These are phyloP conservation scores for Silene noctiflora DNA, from an alignment of 179 eudicot species.

Conservation along the genomic window DNA sequence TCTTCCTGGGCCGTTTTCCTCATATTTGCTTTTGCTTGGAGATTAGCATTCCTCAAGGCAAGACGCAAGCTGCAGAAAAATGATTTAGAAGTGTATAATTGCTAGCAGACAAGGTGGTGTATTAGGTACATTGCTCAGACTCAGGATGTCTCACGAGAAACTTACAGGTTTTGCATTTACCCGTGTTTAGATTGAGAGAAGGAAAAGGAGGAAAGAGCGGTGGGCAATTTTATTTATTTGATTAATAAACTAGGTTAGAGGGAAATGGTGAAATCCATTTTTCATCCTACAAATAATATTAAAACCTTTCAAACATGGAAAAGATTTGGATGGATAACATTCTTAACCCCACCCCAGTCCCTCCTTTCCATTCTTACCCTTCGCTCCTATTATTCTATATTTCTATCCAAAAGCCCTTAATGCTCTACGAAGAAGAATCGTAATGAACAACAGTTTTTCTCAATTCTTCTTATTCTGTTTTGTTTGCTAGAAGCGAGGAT, in stretches of 20 bases:
- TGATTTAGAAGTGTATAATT: neutral
- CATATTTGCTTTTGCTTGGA: slow-evolving; percentile 82
- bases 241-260: neutral
- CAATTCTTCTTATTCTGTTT: neutral
- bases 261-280: neutral
- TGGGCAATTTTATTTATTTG: neutral
- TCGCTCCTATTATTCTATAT: neutral
- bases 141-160: neutral
- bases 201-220: neutral
- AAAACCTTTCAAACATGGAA: too few species aligned
- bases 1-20: slow-evolving; percentile 72
- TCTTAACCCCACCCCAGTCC: neutral
- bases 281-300: neutral
- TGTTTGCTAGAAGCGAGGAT: neutral
- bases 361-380: neutral
- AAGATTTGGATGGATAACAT: too few species aligned
- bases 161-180: neutral
- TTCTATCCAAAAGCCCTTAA: neutral
- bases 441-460: neutral
- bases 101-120: neutral
- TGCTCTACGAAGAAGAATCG: neutral
- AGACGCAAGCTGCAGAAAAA: slow-evolving; percentile 50
- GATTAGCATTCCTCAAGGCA: slow-evolving; percentile 73
- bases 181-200: neutral
- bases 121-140: neutral